Evolutionary conservation across 306 rosid species (phyloP).

Genomic region (Cyclanthera cordifolia): DNA sequence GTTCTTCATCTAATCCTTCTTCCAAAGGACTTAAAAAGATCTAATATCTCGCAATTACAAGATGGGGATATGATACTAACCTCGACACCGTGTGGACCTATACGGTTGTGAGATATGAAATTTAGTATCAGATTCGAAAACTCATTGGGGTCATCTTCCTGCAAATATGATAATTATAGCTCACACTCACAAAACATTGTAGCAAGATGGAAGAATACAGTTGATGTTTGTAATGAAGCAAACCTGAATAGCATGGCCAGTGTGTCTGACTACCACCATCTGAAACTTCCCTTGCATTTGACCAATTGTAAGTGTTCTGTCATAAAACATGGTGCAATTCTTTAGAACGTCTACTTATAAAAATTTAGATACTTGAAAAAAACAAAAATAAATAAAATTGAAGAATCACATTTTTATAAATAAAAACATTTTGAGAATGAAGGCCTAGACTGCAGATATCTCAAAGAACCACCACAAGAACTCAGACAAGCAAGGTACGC

Average conservation of each 20-base stretch:
- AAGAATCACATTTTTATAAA: no score
- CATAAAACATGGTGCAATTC: conserved; percentile 1
- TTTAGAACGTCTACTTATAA: background rate
- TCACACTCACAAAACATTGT: background rate
- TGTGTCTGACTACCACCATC: conserved; percentile 71
- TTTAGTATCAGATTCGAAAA: conserved; percentile 53
- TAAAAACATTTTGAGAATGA: no score
- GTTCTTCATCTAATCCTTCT: background rate
- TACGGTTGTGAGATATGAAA: conserved; percentile 67
- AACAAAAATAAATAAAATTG: no score
- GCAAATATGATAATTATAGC: conserved; percentile 10
- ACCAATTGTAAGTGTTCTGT: conserved; percentile 89
- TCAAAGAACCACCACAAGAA: no score
- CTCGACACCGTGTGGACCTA: conserved; percentile 83
- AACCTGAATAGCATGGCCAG: conserved; percentile 98
- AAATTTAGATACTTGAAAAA: background rate
- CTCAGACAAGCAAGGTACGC: no score
- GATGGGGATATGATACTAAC: conserved; percentile 33
- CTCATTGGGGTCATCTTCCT: conserved; percentile 96
- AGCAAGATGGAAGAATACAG: background rate
- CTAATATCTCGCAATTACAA: background rate
- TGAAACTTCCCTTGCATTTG: conserved; percentile 99
- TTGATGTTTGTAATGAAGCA: background rate
- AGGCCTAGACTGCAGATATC: no score
- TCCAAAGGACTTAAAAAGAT: background rate